Conservation (phyloP, 768 basidiomycete genomes). For the Suillus subalutaceus region DNA sequence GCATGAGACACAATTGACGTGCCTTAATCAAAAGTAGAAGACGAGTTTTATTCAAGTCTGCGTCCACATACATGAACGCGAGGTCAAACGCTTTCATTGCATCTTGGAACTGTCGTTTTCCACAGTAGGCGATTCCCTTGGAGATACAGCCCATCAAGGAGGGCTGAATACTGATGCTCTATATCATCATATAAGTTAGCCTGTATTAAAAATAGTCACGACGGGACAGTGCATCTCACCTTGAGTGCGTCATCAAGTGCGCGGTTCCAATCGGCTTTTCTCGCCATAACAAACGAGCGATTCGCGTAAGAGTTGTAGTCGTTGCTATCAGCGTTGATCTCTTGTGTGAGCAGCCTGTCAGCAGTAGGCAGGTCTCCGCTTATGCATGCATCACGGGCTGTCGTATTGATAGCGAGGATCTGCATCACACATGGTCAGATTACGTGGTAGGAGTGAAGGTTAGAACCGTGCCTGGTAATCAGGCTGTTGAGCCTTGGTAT, state of each 20-base stretch:
- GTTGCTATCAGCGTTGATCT: background rate
- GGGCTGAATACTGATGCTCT: background rate
- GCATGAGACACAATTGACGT: background rate
- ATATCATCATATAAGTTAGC: background rate
- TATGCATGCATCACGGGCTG: background rate
- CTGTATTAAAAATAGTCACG: background rate
- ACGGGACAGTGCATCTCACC: background rate
- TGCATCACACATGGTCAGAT: background rate
- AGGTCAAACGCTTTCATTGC: slow-evolving; percentile 1
- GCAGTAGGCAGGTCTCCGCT: background rate
- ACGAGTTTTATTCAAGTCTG: background rate
- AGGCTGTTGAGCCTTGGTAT: no score
- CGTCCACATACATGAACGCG: background rate
- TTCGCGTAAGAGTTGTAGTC: background rate
- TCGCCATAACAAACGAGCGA: background rate
- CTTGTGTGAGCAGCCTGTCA: background rate
- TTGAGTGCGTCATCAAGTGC: background rate
- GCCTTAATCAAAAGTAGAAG: background rate
- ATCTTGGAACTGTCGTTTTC: background rate
- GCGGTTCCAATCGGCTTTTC: background rate
- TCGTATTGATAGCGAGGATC: background rate
- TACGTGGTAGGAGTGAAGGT: no score
- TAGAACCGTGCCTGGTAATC: no score
- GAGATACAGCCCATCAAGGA: background rate
- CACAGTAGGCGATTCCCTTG: background rate